A percentile compares a stretch with the other conserved stretches of the same genome.
Conservation (phyloP, 345 rosid species). For the Euphorbia pulcherrima region DNA sequence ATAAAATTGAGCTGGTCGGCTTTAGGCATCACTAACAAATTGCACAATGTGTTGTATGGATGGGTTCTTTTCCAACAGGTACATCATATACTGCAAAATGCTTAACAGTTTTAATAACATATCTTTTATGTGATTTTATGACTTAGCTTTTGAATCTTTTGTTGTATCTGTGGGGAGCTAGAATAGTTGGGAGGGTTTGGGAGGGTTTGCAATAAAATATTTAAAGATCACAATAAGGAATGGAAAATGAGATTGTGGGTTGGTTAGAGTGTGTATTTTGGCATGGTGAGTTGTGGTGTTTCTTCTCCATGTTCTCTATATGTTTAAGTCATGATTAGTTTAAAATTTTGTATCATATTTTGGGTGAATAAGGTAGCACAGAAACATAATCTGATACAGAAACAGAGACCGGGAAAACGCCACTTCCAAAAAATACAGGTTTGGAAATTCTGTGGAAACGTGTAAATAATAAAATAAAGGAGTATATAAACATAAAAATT, state of each 20-base stretch:
- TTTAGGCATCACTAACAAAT: slow-evolving; percentile 78
- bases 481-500: too few species aligned
- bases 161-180: neutral
- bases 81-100: slow-evolving; percentile 20
- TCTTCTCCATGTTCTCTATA: neutral
- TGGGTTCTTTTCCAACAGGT: slow-evolving; percentile 93
- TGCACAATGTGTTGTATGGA: slow-evolving; percentile 73
- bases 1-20: slow-evolving; percentile 76
- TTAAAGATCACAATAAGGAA: neutral
- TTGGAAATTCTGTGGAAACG: too few species aligned
- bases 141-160: slow-evolving; percentile 4
- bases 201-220: neutral
- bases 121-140: neutral
- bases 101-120: neutral
- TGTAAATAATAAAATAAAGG: too few species aligned
- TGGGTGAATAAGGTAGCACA: neutral
- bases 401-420: too few species aligned
- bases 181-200: neutral
- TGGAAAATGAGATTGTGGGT: neutral
- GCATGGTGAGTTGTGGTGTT: neutral
- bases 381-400: too few species aligned
- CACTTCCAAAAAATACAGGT: too few species aligned
- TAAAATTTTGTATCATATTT: neutral
- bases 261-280: neutral
- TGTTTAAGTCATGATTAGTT: neutral